Conservation (phyloP, 345 rosid genomes). For the Salix suchowensis region DNA sequence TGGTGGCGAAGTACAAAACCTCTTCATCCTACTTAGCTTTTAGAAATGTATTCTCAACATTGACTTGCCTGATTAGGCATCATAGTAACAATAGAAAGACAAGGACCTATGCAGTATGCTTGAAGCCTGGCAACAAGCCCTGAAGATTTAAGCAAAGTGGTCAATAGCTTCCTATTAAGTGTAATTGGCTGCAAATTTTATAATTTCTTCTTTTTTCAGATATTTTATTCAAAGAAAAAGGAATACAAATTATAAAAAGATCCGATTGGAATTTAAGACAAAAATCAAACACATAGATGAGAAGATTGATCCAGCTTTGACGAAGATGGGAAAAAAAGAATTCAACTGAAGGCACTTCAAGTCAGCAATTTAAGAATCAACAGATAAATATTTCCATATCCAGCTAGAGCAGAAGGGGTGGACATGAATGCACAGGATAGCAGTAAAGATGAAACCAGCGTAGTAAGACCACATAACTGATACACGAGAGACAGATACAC, state of each 20-base stretch:
- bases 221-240: no score
- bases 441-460: background rate
- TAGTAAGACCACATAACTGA: background rate
- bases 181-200: background rate
- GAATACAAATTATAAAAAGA: background rate
- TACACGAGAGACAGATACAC: background rate
- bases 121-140: background rate
- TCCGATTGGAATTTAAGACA: background rate
- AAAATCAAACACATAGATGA: background rate
- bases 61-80: background rate
- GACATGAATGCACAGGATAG: background rate
- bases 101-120: background rate
- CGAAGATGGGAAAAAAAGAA: background rate
- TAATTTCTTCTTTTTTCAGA: background rate
- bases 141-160: background rate
- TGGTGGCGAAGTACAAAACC: background rate
- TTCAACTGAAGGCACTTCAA: background rate
- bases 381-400: background rate
- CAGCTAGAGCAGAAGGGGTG: background rate
- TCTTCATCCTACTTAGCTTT: background rate
- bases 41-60: background rate
- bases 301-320: background rate
- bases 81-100: background rate
- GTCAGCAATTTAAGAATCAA: background rate
- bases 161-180: background rate